A percentile compares a stretch with the other conserved stretches of the same genome.
These are phyloP conservation scores for Barbarea vulgaris DNA, from an alignment of 345 rosid species.

Conservation along the genomic window DNA sequence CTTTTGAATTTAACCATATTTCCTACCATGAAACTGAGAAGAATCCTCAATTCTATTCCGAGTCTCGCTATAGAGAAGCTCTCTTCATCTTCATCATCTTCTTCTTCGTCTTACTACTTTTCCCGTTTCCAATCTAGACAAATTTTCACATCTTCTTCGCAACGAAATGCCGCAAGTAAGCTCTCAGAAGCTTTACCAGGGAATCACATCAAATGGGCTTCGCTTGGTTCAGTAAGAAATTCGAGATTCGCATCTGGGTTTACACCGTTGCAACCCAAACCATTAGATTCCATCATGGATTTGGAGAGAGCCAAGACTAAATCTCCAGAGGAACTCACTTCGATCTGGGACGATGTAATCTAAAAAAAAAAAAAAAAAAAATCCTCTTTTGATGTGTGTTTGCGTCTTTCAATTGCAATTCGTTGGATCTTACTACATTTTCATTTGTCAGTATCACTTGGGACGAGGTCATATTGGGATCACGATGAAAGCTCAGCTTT, in stretches of 20 bases:
- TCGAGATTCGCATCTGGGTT: slow-evolving; percentile 85
- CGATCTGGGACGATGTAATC: slow-evolving; percentile 85
- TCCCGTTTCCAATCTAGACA: slow-evolving; percentile 28
- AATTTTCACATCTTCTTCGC: slow-evolving; percentile 40
- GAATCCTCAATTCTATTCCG: slow-evolving; percentile 18
- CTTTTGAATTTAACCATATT: neutral
- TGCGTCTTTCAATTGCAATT: neutral
- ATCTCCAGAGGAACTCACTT: slow-evolving; percentile 78
- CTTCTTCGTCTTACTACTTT: slow-evolving; percentile 17
- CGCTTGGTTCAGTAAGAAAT: slow-evolving; percentile 67
- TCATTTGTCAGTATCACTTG: slow-evolving; percentile 66
- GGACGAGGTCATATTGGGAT: slow-evolving; percentile 89
- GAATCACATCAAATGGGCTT: slow-evolving; percentile 60
- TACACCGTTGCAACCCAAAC: slow-evolving; percentile 77
- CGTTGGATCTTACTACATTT: slow-evolving; percentile 2
- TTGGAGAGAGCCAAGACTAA: slow-evolving; percentile 61
- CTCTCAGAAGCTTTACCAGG: slow-evolving; percentile 47
- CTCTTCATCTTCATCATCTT: slow-evolving; percentile 12
- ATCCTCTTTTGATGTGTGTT: neutral
- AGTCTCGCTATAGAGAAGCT: slow-evolving; percentile 19
- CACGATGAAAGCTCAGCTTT: slow-evolving; percentile 73
- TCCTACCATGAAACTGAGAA: slow-evolving; percentile 33
- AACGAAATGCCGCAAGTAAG: slow-evolving; percentile 16
- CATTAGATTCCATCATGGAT: slow-evolving; percentile 89
- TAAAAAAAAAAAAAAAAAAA: neutral